A percentile compares a stretch with the other conserved stretches of the same genome.
Evolutionary conservation across 2,329 filamentous ascomycete species (phyloP).

Genomic region (Colletotrichum zoysiae): DNA sequence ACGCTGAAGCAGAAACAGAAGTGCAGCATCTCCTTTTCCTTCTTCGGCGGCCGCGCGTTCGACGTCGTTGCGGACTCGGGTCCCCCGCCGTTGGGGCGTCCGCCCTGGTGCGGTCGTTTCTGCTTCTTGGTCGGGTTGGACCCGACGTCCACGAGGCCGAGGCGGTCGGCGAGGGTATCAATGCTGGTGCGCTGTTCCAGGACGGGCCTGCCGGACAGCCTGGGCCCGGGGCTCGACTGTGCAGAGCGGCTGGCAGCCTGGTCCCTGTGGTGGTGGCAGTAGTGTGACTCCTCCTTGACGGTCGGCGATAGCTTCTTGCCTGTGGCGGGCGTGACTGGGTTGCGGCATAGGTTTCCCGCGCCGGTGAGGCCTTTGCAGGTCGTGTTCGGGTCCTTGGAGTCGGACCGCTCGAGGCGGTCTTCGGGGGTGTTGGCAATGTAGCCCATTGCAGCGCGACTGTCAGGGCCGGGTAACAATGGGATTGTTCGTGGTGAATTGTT

Average conservation of each 20-base stretch:
- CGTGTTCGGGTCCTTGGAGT: constrained; percentile 85
- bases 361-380: constrained; percentile 92
- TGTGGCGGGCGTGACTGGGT: constrained; percentile 66
- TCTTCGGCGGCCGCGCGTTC: constrained; percentile 44
- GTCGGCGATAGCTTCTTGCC: constrained; percentile 45
- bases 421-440: constrained; percentile 83
- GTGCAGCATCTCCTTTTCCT: constrained; percentile 50
- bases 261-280: constrained; percentile 96
- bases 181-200: constrained; percentile 80
- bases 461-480: background rate
- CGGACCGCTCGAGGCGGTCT: constrained; percentile 79
- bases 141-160: constrained; percentile 78
- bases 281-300: constrained; percentile 69
- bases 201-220: constrained; percentile 62
- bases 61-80: constrained; percentile 9
- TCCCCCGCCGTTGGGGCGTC: constrained; percentile 42
- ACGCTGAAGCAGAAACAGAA: constrained; percentile 68
- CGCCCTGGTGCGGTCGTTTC: constrained; percentile 44
- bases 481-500: background rate
- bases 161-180: constrained; percentile 85
- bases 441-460: constrained; percentile 62
- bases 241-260: constrained; percentile 76
- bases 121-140: constrained; percentile 55
- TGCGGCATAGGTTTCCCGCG: constrained; percentile 85
- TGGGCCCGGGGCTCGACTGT: constrained; percentile 60